Evolutionary conservation across 179 eudicot genomes (phyloP).

Genomic region (Carnegiea gigantea): DNA sequence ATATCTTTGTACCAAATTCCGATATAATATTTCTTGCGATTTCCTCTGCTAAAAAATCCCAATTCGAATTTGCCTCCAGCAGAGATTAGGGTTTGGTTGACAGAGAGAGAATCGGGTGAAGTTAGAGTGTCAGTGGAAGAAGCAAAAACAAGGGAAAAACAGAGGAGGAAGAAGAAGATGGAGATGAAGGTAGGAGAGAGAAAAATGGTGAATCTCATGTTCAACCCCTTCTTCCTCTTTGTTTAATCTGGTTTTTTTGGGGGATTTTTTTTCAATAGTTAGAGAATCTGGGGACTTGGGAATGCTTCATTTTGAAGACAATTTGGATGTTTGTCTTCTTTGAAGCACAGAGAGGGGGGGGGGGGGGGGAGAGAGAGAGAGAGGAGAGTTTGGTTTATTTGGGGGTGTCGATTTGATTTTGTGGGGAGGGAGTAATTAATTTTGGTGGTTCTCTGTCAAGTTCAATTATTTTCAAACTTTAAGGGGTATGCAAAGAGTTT

Average conservation of each 20-base stretch:
- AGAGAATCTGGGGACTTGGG: not conserved
- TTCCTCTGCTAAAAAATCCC: conserved; percentile 33
- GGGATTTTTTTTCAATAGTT: not conserved
- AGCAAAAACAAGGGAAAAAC: conserved; percentile 22
- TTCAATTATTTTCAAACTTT: not conserved
- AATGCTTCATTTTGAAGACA: conserved; percentile 3
- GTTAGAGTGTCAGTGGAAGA: conserved; percentile 31
- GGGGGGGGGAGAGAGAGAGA: not conserved
- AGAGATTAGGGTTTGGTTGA: conserved; percentile 37
- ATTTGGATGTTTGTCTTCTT: not conserved
- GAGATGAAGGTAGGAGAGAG: not conserved
- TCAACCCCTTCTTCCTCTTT: not conserved
- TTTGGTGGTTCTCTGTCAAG: not conserved
- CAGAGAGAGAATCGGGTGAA: conserved; percentile 22
- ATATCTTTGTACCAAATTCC: conserved; percentile 48
- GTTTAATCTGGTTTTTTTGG: not conserved
- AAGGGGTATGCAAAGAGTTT: not conserved
- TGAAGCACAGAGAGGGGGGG: not conserved
- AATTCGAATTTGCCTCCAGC: conserved; percentile 29
- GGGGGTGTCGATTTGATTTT: not conserved
- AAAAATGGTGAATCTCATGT: conserved; percentile 8
- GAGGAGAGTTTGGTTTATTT: not conserved
- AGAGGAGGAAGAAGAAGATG: conserved; percentile 11
- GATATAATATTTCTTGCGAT: conserved; percentile 25
- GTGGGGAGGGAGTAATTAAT: not conserved